A percentile compares a stretch with the other conserved stretches of the same genome.
These are phyloP conservation scores for Leccinum imitatum DNA, from an alignment of 768 basidiomycete genomes.

Conservation along the genomic window DNA sequence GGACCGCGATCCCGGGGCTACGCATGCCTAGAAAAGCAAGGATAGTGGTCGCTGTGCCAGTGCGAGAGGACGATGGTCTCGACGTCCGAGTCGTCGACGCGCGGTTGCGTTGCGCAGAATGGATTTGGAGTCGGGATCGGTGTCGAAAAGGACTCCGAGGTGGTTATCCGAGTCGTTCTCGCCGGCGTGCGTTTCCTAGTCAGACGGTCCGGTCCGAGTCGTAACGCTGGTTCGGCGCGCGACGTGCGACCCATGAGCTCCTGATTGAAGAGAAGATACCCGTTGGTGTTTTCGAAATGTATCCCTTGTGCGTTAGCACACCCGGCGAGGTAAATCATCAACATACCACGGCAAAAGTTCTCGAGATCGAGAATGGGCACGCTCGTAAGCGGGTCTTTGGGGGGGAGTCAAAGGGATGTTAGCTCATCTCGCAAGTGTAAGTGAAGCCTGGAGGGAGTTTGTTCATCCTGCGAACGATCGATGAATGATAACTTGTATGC, in stretches of 20 bases:
- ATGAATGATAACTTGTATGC: neutral
- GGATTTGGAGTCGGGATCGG: slow-evolving; percentile 74
- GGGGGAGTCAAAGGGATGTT: slow-evolving; percentile 53
- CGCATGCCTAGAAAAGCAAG: no score
- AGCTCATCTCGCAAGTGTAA: slow-evolving; percentile 53
- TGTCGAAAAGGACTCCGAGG: slow-evolving; percentile 70
- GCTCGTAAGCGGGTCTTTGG: slow-evolving; percentile 43
- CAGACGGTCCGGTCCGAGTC: neutral
- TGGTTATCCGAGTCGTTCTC: slow-evolving; percentile 34
- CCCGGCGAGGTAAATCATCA: no score
- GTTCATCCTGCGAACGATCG: slow-evolving; percentile 57
- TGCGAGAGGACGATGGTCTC: slow-evolving; percentile 70
- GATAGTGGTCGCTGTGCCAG: slow-evolving; percentile 80
- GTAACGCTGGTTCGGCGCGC: no score
- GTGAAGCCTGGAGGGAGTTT: slow-evolving; percentile 76
- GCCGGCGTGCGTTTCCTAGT: slow-evolving; percentile 57
- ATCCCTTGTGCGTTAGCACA: neutral
- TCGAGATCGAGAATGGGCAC: slow-evolving; percentile 72
- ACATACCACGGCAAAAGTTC: slow-evolving; percentile 63
- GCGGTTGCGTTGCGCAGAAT: slow-evolving; percentile 31
- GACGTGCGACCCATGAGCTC: slow-evolving; percentile 78
- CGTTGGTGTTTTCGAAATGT: neutral
- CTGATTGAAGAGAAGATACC: slow-evolving; percentile 30
- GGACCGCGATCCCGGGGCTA: neutral
- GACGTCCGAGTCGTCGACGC: slow-evolving; percentile 33